A percentile compares a stretch with the other conserved stretches of the same genome.
phyloP scores from a whole-genome alignment of 1,139 yeast genomes.

The Geotrichum reessii region DNA sequence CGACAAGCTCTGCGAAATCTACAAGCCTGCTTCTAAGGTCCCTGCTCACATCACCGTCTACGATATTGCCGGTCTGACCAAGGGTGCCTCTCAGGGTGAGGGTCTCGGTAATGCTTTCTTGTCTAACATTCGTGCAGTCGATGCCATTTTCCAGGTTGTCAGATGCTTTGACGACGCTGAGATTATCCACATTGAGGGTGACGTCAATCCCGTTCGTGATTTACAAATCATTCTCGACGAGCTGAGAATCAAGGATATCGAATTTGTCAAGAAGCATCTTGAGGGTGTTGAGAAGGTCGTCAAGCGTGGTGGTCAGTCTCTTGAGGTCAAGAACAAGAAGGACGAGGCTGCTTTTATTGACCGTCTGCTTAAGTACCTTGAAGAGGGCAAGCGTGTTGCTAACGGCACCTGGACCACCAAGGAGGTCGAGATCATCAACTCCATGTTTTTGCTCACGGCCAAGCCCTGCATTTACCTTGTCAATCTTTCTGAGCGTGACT shows the following conservation, averaged over 20 bases:
- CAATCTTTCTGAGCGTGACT: conserved; percentile 90
- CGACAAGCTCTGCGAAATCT: conserved; percentile 63
- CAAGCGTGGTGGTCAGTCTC: conserved; percentile 85
- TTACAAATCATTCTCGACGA: conserved; percentile 88
- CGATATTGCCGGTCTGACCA: conserved; percentile 97
- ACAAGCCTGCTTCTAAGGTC: conserved; percentile 79
- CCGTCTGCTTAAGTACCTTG: conserved; percentile 66
- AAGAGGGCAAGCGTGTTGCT: conserved; percentile 84
- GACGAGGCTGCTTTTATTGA: conserved; percentile 83
- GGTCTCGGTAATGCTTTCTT: conserved; percentile 97
- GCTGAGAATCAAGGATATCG: conserved; percentile 93
- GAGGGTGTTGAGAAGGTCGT: conserved; percentile 84
- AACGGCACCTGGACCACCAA: conserved; percentile 83
- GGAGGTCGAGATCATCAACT: conserved; percentile 84
- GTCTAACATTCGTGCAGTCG: conserved; percentile 96
- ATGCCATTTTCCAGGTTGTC: conserved; percentile 95
- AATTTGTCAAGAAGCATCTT: conserved; percentile 84
- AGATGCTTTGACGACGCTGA: conserved; percentile 98
- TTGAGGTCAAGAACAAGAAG: conserved; percentile 90
- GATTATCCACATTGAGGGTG: conserved; percentile 96
- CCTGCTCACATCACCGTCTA: conserved; percentile 93
- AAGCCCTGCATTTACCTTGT: conserved; percentile 94
- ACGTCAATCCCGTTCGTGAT: conserved; percentile 93
- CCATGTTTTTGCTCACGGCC: conserved; percentile 78
- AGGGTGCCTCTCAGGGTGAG: conserved; percentile 97